Conservation (phyloP, 148 eudicot genomes). For the Fagopyrum tataricum region DNA sequence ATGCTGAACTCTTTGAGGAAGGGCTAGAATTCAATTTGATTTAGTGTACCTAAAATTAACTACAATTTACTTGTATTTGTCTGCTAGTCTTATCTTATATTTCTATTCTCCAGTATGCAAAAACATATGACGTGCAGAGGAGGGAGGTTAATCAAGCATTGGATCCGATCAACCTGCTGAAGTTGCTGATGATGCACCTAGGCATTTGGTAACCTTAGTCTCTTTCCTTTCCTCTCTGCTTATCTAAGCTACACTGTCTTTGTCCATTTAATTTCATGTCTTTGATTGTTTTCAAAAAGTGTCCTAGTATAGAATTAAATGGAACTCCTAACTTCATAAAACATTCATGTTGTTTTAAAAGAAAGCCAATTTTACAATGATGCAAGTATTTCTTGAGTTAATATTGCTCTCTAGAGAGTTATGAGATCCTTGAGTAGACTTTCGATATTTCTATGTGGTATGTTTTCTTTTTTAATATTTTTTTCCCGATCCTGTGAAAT, state of each 20-base stretch:
- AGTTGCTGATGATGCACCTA: slow-evolving; percentile 90
- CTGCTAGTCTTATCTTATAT: background rate
- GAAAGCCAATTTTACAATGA: background rate
- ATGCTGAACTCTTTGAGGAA: background rate
- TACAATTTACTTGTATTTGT: background rate
- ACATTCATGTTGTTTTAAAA: background rate
- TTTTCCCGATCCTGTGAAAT: background rate
- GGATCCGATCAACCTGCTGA: slow-evolving; percentile 99
- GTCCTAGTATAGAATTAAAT: background rate
- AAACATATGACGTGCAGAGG: slow-evolving; percentile 84
- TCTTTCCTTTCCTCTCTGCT: background rate
- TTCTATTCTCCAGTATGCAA: slow-evolving; percentile 46
- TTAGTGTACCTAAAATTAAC: background rate
- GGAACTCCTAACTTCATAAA: background rate
- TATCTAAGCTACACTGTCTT: background rate
- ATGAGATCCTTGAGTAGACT: background rate
- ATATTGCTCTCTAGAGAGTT: background rate
- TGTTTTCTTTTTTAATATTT: background rate
- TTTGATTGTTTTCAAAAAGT: background rate
- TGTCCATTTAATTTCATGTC: background rate
- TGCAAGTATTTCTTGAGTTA: background rate
- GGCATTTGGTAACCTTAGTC: slow-evolving; percentile 47
- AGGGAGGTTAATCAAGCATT: slow-evolving; percentile 71
- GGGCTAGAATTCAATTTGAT: background rate
- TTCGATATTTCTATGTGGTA: background rate